Percentiles rank a stretch among this genome's conserved stretches.
Conservation (phyloP, 1,284 basidiomycete species). For the Pseudozyma pruni region DNA sequence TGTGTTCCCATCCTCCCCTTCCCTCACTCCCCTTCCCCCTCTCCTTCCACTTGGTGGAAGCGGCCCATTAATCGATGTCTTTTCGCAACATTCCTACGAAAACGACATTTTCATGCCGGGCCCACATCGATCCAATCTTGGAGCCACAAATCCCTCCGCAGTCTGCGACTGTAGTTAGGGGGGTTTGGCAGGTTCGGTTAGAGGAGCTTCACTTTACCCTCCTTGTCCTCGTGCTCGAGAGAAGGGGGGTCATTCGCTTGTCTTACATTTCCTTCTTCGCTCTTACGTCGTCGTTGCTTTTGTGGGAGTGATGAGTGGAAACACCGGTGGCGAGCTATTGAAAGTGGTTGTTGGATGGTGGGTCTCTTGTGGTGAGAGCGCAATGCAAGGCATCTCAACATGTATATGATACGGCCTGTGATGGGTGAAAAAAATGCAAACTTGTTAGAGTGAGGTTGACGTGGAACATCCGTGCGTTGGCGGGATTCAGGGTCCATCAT, state of each 20-base stretch:
- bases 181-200: background rate
- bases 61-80: slow-evolving; percentile 62
- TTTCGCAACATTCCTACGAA: slow-evolving; percentile 33
- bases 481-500: no score
- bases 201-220: slow-evolving; percentile 57
- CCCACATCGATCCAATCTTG: slow-evolving; percentile 30
- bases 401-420: no score
- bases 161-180: slow-evolving; percentile 6
- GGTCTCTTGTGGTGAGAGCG: no score
- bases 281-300: no score
- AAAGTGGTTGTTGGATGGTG: no score
- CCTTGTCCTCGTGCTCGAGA: background rate
- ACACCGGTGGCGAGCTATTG: no score
- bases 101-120: slow-evolving; percentile 61
- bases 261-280: slow-evolving; percentile 33
- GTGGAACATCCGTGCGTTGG: no score
- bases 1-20: background rate
- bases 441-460: no score
- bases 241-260: slow-evolving; percentile 40
- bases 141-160: slow-evolving; percentile 7
- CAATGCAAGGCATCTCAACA: no score
- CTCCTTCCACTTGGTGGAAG: background rate
- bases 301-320: no score
- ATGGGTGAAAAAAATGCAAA: no score
- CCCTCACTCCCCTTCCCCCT: background rate